phyloP scores from a whole-genome alignment of 2,329 filamentous ascomycete species.

The Teratosphaeria viscida region DNA sequence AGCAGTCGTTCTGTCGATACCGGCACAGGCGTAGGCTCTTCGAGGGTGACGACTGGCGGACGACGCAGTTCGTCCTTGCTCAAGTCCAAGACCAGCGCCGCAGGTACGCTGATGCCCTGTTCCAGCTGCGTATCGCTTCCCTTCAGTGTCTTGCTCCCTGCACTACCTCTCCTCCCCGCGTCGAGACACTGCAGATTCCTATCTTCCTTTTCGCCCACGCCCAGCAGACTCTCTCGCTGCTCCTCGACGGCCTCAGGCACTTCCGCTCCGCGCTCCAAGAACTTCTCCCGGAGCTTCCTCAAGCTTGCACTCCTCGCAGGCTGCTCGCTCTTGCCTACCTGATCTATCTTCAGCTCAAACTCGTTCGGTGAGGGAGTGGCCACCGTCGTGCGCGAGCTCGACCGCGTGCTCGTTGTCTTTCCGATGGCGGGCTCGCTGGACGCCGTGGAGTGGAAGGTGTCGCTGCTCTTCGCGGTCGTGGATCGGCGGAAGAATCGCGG shows the following conservation, averaged over 20 bases:
- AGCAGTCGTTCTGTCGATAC: not conserved
- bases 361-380: not conserved
- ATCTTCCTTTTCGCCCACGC: slow-evolving; percentile 4
- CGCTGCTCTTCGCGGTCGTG: slow-evolving; percentile 11
- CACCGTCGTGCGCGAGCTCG: not conserved
- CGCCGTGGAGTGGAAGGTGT: slow-evolving; percentile 9
- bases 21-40: slow-evolving; percentile 19
- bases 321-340: not conserved
- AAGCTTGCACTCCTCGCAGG: slow-evolving; percentile 1
- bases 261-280: slow-evolving; percentile 5
- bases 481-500: slow-evolving; percentile 11
- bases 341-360: not conserved
- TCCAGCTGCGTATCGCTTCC: not conserved
- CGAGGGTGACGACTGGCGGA: slow-evolving; percentile 14
- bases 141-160: not conserved
- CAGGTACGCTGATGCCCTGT: not conserved
- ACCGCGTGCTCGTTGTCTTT: not conserved
- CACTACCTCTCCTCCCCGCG: not conserved
- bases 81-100: slow-evolving; percentile 1
- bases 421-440: slow-evolving; percentile 8
- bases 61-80: not conserved
- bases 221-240: slow-evolving; percentile 7
- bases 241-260: slow-evolving; percentile 11
- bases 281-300: slow-evolving; percentile 13
- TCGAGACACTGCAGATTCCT: slow-evolving; percentile 3